Evolutionary conservation across 2,329 filamentous ascomycete species (phyloP).

Genomic region (Triangularia setosa): DNA sequence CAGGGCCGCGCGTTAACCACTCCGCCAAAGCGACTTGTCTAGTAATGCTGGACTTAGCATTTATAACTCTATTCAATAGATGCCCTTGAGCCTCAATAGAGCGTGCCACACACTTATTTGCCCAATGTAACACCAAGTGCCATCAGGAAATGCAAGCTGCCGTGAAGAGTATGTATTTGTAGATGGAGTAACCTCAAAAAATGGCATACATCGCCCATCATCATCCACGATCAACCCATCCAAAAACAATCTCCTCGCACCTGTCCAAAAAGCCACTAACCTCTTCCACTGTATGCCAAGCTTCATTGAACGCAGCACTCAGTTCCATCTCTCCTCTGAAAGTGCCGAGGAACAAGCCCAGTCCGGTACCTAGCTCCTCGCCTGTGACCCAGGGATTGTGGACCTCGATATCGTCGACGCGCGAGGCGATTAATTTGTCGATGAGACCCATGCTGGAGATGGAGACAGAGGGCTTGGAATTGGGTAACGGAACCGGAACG

Average conservation of each 20-base stretch:
- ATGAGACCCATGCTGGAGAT: constrained; percentile 36
- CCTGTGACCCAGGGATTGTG: constrained; percentile 42
- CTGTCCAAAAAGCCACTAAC: constrained; percentile 16
- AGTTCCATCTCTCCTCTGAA: constrained; percentile 35
- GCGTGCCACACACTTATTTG: background rate
- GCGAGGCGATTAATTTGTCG: constrained; percentile 33
- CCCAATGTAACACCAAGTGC: background rate
- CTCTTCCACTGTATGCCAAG: constrained; percentile 35
- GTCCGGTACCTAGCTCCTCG: constrained; percentile 39
- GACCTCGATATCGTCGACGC: constrained; percentile 28
- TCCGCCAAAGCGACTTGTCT: constrained; percentile 5
- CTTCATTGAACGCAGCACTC: constrained; percentile 41
- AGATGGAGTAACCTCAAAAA: background rate
- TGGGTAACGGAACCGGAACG: constrained; percentile 27
- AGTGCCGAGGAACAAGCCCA: constrained; percentile 39
- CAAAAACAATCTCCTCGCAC: background rate
- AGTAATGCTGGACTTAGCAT: background rate
- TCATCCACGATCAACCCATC: background rate
- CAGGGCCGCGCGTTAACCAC: constrained; percentile 9
- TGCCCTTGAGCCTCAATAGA: background rate
- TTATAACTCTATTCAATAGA: background rate
- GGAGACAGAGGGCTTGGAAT: constrained; percentile 27
- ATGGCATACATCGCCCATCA: background rate
- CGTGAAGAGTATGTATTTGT: background rate
- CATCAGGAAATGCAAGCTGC: background rate